Evolutionary conservation across 768 basidiomycete genomes (phyloP).

Genomic region (Phanerochaete carnosa): DNA sequence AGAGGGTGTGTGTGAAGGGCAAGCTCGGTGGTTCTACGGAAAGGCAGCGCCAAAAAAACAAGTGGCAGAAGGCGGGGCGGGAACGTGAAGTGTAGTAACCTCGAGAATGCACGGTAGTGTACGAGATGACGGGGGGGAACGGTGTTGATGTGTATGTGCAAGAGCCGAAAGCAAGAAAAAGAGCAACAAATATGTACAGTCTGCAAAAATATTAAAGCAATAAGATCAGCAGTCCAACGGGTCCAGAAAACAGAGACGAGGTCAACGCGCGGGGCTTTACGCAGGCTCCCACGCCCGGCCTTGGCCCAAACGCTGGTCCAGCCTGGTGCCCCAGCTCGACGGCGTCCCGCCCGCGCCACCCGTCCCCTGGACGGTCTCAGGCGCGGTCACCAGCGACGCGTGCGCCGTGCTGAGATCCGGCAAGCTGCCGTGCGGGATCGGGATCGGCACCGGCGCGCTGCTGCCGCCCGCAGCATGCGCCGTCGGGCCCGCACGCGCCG

Average conservation of each 20-base stretch:
- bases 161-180: no score
- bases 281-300: constrained; percentile 11
- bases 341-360: constrained; percentile 49
- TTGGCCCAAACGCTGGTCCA: constrained; percentile 27
- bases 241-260: neutral
- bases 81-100: no score
- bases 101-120: no score
- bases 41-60: no score
- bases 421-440: constrained; percentile 32
- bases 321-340: constrained; percentile 45
- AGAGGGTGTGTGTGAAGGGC: no score
- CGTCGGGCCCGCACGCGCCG: constrained; percentile 11
- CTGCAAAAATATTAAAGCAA: neutral
- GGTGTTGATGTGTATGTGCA: no score
- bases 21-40: no score
- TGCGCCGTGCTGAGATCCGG: constrained; percentile 69
- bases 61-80: no score
- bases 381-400: constrained; percentile 64
- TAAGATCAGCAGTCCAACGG: no score
- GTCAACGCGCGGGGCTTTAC: constrained; percentile 3
- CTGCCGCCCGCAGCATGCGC: neutral
- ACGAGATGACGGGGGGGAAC: no score
- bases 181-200: no score
- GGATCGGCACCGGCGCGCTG: constrained; percentile 23
- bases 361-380: constrained; percentile 53